phyloP scores from a whole-genome alignment of 805 yeast genomes.

The Hanseniaspora thailandica region DNA sequence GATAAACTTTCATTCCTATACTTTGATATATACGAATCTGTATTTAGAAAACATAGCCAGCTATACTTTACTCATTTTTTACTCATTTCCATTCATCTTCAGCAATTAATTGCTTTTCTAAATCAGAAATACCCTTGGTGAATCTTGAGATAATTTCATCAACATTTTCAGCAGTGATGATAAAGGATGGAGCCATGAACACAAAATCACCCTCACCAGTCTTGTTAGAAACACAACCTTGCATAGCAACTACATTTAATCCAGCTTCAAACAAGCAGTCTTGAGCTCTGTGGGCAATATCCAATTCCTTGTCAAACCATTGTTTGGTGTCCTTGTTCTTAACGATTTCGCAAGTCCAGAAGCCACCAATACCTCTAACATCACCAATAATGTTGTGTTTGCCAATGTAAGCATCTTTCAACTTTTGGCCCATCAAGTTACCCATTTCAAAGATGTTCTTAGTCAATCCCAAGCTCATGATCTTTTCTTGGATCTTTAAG shows the following conservation, averaged over 20 bases:
- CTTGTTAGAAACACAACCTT: conserved; percentile 32
- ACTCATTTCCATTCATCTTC: conserved; percentile 18
- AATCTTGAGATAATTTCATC: conserved; percentile 34
- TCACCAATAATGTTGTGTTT: conserved; percentile 40
- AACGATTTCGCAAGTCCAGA: conserved; percentile 47
- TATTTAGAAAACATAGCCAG: not conserved
- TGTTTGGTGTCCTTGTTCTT: conserved; percentile 41
- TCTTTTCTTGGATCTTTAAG: conserved; percentile 36
- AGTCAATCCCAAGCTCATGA: conserved; percentile 27
- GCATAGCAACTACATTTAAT: conserved; percentile 36
- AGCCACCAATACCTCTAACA: conserved; percentile 52
- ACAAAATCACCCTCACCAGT: conserved; percentile 30
- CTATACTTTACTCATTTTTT: no score
- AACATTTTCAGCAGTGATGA: conserved; percentile 33
- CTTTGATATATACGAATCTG: not conserved
- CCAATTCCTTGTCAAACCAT: conserved; percentile 31
- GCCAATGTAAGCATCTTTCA: conserved; percentile 27
- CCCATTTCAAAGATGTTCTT: conserved; percentile 37
- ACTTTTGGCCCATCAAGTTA: conserved; percentile 31
- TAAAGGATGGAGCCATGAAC: conserved; percentile 38
- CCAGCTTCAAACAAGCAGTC: conserved; percentile 35
- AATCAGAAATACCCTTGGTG: conserved; percentile 31
- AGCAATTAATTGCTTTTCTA: conserved; percentile 17
- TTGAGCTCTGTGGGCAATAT: conserved; percentile 30
- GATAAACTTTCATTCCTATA: not conserved